phyloP scores from a whole-genome alignment of 768 basidiomycete genomes.

The Trametes elegans region DNA sequence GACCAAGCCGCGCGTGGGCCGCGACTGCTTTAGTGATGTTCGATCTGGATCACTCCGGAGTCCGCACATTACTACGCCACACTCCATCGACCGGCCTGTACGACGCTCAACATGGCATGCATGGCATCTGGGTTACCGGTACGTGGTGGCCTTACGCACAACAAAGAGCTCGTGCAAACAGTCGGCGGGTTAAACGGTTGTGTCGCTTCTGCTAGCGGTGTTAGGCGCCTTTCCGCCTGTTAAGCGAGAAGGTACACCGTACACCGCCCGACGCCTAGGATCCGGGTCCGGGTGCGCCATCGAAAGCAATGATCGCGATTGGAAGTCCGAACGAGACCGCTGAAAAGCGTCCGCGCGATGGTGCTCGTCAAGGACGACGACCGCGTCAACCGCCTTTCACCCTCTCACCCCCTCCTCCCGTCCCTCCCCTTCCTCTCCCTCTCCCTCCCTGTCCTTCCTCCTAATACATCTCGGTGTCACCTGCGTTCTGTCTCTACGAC shows the following conservation, averaged over 20 bases:
- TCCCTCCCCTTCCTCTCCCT: constrained; percentile 4
- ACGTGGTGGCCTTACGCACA: not conserved
- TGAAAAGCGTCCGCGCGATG: constrained; percentile 8
- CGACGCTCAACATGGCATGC: not conserved
- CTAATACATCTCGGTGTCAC: constrained; percentile 5
- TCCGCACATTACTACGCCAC: not conserved
- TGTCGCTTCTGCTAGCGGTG: constrained; percentile 3
- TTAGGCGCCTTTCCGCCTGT: constrained; percentile 1
- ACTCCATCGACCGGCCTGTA: not conserved
- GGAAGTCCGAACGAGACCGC: constrained; percentile 10
- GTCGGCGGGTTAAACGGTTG: not conserved
- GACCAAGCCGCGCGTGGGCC: constrained; percentile 1
- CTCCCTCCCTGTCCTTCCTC: constrained; percentile 7
- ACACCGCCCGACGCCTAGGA: too few species aligned
- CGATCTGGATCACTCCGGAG: not conserved
- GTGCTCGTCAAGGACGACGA: constrained; percentile 14
- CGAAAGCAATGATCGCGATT: constrained; percentile 4
- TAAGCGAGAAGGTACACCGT: too few species aligned
- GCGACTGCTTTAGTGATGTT: not conserved
- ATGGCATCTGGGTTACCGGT: not conserved
- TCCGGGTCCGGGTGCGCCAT: not conserved
- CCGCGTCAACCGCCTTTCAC: constrained; percentile 15
- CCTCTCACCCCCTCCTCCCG: not conserved
- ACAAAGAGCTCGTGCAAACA: not conserved
- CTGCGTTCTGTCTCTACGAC: constrained; percentile 18